Conservation (phyloP, 768 basidiomycete genomes). For the Naganishia kalamii region DNA sequence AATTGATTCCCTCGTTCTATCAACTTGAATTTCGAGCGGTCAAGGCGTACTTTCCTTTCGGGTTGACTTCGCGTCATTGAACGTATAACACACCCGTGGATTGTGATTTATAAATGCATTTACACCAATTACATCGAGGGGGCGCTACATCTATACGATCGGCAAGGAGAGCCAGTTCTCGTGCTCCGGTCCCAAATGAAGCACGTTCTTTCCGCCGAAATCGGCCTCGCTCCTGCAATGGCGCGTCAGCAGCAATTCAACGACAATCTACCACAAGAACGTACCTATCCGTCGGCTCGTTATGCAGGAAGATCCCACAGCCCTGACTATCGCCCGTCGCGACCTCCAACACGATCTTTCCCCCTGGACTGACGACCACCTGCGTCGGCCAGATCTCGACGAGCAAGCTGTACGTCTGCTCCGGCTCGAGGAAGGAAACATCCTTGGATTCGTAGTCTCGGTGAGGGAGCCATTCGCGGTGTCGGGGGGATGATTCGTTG, state of each 20-base stretch:
- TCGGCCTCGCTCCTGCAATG: conserved; percentile 5
- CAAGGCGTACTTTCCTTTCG: too few relatives aligned
- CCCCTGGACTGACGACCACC: conserved; percentile 28
- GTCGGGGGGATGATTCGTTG: conserved; percentile 27
- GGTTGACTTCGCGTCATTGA: too few relatives aligned
- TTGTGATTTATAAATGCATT: too few relatives aligned
- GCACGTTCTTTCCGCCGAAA: conserved; percentile 27
- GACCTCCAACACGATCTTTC: conserved; percentile 26
- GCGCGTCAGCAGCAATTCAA: background rate
- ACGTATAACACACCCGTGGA: too few relatives aligned
- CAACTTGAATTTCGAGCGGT: too few relatives aligned
- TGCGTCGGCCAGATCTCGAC: conserved; percentile 40
- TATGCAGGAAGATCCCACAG: conserved; percentile 26
- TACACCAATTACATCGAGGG: too few relatives aligned
- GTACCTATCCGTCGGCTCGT: conserved; percentile 23
- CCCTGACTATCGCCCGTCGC: conserved; percentile 26
- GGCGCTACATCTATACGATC: conserved; percentile 20
- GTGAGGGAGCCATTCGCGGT: conserved; percentile 32
- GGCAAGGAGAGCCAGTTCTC: conserved; percentile 29
- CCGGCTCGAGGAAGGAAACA: conserved; percentile 24
- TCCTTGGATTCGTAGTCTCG: conserved; percentile 32
- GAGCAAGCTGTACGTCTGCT: conserved; percentile 23
- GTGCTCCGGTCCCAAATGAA: conserved; percentile 26
- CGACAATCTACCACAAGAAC: background rate
- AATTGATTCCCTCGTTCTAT: too few relatives aligned